These are phyloP conservation scores for Penicillium freii DNA, from an alignment of 2,329 filamentous ascomycete genomes.

Conservation along the genomic window DNA sequence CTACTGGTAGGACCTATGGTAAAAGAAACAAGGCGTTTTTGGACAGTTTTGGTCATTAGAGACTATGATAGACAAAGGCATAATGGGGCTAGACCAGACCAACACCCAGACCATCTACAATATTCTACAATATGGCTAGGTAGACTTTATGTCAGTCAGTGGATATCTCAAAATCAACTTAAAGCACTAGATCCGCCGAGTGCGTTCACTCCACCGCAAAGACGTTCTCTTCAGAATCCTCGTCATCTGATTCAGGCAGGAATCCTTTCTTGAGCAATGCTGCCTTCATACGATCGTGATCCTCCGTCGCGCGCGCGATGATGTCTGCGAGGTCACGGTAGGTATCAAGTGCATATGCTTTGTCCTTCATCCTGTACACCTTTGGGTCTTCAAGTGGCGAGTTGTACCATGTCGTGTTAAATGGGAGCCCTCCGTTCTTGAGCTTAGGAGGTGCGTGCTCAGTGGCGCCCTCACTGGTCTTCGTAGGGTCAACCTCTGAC, in stretches of 20 bases:
- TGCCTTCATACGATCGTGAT: neutral
- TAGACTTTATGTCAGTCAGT: neutral
- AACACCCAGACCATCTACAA: neutral
- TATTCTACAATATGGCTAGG: neutral
- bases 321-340: neutral
- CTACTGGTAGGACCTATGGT: neutral
- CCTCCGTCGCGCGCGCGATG: neutral
- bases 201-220: neutral
- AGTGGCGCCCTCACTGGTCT: neutral
- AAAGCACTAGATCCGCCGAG: neutral
- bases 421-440: neutral
- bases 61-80: neutral
- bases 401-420: neutral
- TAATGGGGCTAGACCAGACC: too few relatives aligned
- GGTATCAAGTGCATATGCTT: neutral
- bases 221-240: neutral
- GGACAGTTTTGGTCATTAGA: neutral
- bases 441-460: neutral
- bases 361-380: neutral
- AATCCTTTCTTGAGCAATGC: neutral
- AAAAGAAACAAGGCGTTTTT: neutral
- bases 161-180: neutral
- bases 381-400: neutral
- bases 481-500: neutral
- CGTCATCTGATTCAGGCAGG: neutral